A percentile compares a stretch with the other conserved stretches of the same genome.
Conservation (phyloP, 805 yeast species). For the Ogataea trehalophila region DNA sequence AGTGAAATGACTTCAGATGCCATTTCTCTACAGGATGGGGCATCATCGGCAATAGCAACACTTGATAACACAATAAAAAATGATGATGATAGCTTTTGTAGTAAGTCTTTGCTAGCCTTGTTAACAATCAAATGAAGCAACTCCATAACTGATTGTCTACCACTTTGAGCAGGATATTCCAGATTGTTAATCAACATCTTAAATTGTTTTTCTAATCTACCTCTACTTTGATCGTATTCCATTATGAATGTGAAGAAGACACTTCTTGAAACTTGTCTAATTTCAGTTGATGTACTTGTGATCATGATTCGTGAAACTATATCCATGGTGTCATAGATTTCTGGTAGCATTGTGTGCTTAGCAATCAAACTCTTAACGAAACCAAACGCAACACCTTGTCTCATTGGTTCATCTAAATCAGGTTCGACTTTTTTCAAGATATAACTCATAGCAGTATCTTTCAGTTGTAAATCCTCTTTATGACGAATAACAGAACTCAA, state of each 20-base stretch:
- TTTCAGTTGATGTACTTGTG: constrained; percentile 77
- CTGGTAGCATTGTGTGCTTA: constrained; percentile 74
- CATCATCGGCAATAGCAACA: constrained; percentile 71
- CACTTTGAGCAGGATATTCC: constrained; percentile 77
- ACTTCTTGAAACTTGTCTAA: constrained; percentile 79
- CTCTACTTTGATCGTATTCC: constrained; percentile 92
- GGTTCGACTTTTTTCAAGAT: constrained; percentile 70
- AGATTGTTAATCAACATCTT: constrained; percentile 75
- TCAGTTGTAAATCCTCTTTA: constrained; percentile 58
- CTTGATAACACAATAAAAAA: constrained; percentile 81
- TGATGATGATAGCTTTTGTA: constrained; percentile 61
- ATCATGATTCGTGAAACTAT: constrained; percentile 79
- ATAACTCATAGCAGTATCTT: constrained; percentile 68
- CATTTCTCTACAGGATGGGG: constrained; percentile 78
- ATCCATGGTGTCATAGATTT: constrained; percentile 85
- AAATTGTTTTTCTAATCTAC: constrained; percentile 77
- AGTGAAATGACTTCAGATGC: constrained; percentile 57
- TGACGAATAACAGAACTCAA: constrained; percentile 69
- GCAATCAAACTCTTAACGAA: constrained; percentile 75
- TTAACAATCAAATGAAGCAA: constrained; percentile 64
- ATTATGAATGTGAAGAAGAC: constrained; percentile 79
- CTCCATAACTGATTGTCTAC: constrained; percentile 89
- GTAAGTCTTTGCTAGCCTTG: constrained; percentile 56
- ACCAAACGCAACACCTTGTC: constrained; percentile 83
- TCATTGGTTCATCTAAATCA: constrained; percentile 84